A percentile compares a stretch with the other conserved stretches of the same genome.
These are phyloP conservation scores for Saturnispora silvae DNA, from an alignment of 805 yeast genomes.

Conservation along the genomic window DNA sequence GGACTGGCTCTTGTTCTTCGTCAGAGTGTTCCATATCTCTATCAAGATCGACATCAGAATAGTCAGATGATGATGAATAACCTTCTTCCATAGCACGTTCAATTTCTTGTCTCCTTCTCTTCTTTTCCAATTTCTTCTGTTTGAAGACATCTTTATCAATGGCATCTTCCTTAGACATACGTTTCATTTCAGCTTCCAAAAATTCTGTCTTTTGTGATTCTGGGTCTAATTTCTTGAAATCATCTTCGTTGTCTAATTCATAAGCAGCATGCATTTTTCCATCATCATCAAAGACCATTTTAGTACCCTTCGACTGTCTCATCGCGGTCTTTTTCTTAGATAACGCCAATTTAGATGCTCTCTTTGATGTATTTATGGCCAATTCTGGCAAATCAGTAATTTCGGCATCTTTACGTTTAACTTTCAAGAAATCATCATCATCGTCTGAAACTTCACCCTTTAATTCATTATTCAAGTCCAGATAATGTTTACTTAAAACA, in stretches of 20 bases:
- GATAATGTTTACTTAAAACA: constrained; percentile 80
- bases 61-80: constrained; percentile 25
- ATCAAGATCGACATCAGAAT: constrained; percentile 17
- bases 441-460: constrained; percentile 23
- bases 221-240: constrained; percentile 57
- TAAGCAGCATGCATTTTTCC: constrained; percentile 88
- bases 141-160: constrained; percentile 71
- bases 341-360: constrained; percentile 76
- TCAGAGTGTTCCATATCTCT: constrained; percentile 8
- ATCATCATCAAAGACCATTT: constrained; percentile 84
- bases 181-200: constrained; percentile 52
- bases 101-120: constrained; percentile 74
- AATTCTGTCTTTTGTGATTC: constrained; percentile 54
- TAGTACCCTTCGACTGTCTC: constrained; percentile 49
- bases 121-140: constrained; percentile 76
- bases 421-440: constrained; percentile 63
- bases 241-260: constrained; percentile 84
- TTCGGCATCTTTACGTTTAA: constrained; percentile 70
- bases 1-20: constrained; percentile 22
- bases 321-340: constrained; percentile 68
- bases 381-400: constrained; percentile 55
- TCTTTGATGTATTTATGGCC: constrained; percentile 52
- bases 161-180: constrained; percentile 62
- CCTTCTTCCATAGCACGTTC: constrained; percentile 46
- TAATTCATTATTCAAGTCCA: constrained; percentile 50